Evolutionary conservation across 139 green algal species (phyloP), one percentile per base, ranked within the genome.

Genomic region (Pycnococcus provasolii): DNA sequence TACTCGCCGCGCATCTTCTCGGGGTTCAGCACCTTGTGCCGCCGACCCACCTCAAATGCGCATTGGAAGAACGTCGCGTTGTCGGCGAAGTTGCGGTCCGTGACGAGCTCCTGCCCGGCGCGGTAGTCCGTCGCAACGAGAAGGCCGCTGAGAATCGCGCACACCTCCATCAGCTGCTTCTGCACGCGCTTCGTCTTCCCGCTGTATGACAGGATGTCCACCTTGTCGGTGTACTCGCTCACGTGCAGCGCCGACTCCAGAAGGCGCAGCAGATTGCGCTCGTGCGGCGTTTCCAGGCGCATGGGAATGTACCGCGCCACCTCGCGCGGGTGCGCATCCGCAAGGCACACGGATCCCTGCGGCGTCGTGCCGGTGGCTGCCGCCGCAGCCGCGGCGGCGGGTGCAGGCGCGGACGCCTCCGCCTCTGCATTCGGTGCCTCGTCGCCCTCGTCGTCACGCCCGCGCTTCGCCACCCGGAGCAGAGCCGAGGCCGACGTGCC

Each of bases 1-100:
- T 94, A 96, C 58, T 91, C 88, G 46, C 73, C 74, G 11, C 91
- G 83, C 91, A 97, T 95, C 74, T 91, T 92, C 58, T 97, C 90
- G 37, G 72, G 72, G 47, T 75, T 75, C 69, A 76, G 67, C 26
- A 71, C 60, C 78, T 95, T 96, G 80, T 91, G 89, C 26, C 90
- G 75, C 39, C 90, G 74, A 13, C 87, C 91, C 2, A 94, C 79
- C 78, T 96, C 88, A 78, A 95, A 96, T 2, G 42, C 42, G 37
- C 6, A 46, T 53, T 77, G 74, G 70, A 84, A 84, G 69, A 79
- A 84, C 11, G 53, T 44, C 41, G 53, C 74, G 57, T 84, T 84
- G 47, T 77, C 37, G 42, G 57, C 58, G 53, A 82, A 82, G 7
- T 72, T 58, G 8, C 46, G 73, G 69, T 93, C 84, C 53, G 76